Percentiles rank a stretch among this genome's conserved stretches.
Evolutionary conservation across 2,329 filamentous ascomycete species (phyloP).

Genomic region (Calonectria ilicicola): DNA sequence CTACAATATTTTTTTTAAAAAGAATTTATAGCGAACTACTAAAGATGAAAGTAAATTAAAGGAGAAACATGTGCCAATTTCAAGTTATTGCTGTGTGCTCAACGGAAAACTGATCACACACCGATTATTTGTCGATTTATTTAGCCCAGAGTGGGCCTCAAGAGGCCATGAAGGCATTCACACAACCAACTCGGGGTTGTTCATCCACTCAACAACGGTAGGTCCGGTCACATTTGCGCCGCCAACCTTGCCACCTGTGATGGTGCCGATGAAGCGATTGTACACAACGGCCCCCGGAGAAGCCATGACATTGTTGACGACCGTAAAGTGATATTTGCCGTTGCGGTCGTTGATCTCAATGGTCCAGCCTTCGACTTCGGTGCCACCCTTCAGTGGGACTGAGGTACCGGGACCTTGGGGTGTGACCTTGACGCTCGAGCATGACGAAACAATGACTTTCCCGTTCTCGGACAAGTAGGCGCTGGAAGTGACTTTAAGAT

Average conservation of each 20-base stretch:
- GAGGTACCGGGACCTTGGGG: neutral
- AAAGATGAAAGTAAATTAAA: neutral
- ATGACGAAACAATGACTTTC: neutral
- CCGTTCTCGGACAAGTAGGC: neutral
- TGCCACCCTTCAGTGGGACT: neutral
- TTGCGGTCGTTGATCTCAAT: neutral
- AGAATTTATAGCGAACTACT: neutral
- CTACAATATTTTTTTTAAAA: too few relatives aligned
- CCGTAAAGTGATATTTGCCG: neutral
- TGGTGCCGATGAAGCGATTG: neutral
- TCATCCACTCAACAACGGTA: neutral
- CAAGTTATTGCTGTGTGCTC: too few relatives aligned
- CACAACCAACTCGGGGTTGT: neutral
- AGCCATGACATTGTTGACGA: neutral
- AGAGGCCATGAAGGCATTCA: neutral
- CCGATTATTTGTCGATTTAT: too few relatives aligned
- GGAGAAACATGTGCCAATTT: too few relatives aligned
- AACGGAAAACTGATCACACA: too few relatives aligned
- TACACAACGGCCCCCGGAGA: neutral
- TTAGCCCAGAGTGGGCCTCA: too few relatives aligned
- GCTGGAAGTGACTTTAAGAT: neutral
- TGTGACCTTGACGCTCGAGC: neutral
- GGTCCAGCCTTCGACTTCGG: neutral
- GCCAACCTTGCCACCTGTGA: neutral
- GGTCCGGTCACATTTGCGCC: neutral